Evolutionary conservation across 768 basidiomycete species (phyloP).

Genomic region (Lentinula aciculospora): DNA sequence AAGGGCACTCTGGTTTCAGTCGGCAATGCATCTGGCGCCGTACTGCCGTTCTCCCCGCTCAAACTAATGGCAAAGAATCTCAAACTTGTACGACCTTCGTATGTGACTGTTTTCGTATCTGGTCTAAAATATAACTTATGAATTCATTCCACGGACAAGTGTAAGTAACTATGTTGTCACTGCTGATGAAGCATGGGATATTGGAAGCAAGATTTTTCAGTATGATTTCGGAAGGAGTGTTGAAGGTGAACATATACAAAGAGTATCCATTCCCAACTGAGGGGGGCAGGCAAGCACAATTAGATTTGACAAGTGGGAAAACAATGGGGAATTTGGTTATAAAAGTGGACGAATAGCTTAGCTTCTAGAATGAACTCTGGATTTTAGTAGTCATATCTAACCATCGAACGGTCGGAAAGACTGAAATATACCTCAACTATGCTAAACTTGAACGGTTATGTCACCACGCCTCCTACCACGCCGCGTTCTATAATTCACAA

Average conservation of each 20-base stretch:
- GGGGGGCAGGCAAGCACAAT: conserved; percentile 72
- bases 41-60: conserved; percentile 67
- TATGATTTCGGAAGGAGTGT: conserved; percentile 47
- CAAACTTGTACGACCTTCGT: conserved; percentile 71
- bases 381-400: too few relatives aligned
- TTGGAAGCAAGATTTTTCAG: conserved; percentile 61
- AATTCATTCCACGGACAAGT: conserved; percentile 27
- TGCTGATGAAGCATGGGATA: conserved; percentile 63
- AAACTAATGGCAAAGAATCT: conserved; percentile 79
- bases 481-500: too few relatives aligned
- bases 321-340: conserved; percentile 65
- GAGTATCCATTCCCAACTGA: conserved; percentile 85
- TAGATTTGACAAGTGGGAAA: conserved; percentile 68
- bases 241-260: conserved; percentile 66
- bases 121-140: background rate
- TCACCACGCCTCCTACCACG: too few relatives aligned
- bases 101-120: conserved; percentile 16
- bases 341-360: too few relatives aligned
- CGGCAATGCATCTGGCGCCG: conserved; percentile 87
- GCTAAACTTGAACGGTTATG: too few relatives aligned
- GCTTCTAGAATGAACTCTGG: too few relatives aligned
- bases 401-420: too few relatives aligned
- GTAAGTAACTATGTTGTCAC: conserved; percentile 70
- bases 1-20: conserved; percentile 89
- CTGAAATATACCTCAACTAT: too few relatives aligned